A percentile compares a stretch with the other conserved stretches of the same genome.
Evolutionary conservation across 495 filamentous ascomycete species (phyloP).

Genomic region (Trichoderma gamsii): DNA sequence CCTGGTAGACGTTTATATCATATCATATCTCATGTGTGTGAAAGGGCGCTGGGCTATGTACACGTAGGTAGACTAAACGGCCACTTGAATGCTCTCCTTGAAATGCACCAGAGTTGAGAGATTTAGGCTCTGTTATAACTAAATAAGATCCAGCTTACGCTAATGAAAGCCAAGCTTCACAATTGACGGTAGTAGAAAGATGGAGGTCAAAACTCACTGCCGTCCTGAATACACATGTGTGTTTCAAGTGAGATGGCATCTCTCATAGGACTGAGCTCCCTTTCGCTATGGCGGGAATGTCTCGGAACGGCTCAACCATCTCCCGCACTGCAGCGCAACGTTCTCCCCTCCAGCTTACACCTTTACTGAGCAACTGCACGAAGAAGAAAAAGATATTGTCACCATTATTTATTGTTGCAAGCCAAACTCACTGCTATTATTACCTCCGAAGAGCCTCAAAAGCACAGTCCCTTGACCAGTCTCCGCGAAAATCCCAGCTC

Average conservation of each 20-base stretch:
- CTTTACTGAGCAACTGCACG: background rate
- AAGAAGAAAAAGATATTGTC: background rate
- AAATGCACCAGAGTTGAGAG: too few species aligned
- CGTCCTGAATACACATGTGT: background rate
- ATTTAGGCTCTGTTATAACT: too few species aligned
- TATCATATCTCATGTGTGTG: too few species aligned
- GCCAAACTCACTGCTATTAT: background rate
- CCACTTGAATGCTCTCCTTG: too few species aligned
- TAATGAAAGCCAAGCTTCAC: too few species aligned
- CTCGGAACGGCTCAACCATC: slow-evolving; percentile 16
- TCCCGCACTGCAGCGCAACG: background rate
- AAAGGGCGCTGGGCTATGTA: too few species aligned
- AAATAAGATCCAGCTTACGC: too few species aligned
- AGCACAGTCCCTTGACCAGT: background rate
- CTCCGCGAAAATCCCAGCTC: background rate
- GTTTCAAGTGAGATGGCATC: background rate
- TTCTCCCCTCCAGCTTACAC: background rate
- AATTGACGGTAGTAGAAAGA: too few species aligned
- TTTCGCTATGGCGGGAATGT: background rate
- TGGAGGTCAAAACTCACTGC: too few species aligned
- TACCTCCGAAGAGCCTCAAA: background rate
- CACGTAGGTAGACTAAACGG: too few species aligned
- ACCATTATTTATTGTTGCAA: background rate
- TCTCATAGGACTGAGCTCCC: background rate
- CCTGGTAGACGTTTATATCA: too few species aligned